Base-by-base conservation (phyloP, 768 basidiomycete species). In the Trametes coccinea region DNA sequence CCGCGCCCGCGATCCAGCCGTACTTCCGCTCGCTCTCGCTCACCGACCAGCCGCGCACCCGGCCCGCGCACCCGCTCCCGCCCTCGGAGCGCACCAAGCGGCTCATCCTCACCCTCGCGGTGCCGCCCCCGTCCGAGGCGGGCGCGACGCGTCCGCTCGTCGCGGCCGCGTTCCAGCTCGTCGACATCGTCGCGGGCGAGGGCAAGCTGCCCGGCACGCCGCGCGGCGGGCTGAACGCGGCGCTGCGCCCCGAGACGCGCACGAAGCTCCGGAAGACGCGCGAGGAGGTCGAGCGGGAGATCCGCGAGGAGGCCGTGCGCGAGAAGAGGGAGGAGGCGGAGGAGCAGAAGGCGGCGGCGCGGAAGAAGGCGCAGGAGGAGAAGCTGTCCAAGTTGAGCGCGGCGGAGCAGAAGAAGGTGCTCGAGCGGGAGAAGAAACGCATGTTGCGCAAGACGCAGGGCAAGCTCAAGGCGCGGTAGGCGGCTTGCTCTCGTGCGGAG, bases 21-120 rank as follows among this genome's bases (percentile, higher is more conserved):
- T 88, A 91, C 77, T 92, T 97, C 81, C 89, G 90, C 66, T 93
- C 90, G 40, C 82, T 96, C 66, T 86, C 93, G 49, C 90, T 94
- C 56, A 93, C 94, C 29, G 95, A 97, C 77, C 91, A 93, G 69
- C 92, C 94, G 7, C 79, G 86, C 54, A 79, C 80, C 27, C 86
- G 90, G 56, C 95, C 95, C 1, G 61, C 69, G 0, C 71, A 76
- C 2, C 82, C 85, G 0, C 60, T 87, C 45, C 69, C 82, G 4
- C 72, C 83, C 41, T 73, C 78, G 50, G 73, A 84, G 45, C 82
- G 82, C 62, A 80, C 85, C 67, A 91, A 93, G 69, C 92, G 89
- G 67, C 79, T 96, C 69, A 81, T 92, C 53, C 80, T 97, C 53
- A 83, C 82, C 44, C 76, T 95, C 51, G 70, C 71, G 34, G 75